Evolutionary conservation across 306 rosid genomes (phyloP), one percentile per base, ranked within the genome.

Genomic region (Comarum palustre): DNA sequence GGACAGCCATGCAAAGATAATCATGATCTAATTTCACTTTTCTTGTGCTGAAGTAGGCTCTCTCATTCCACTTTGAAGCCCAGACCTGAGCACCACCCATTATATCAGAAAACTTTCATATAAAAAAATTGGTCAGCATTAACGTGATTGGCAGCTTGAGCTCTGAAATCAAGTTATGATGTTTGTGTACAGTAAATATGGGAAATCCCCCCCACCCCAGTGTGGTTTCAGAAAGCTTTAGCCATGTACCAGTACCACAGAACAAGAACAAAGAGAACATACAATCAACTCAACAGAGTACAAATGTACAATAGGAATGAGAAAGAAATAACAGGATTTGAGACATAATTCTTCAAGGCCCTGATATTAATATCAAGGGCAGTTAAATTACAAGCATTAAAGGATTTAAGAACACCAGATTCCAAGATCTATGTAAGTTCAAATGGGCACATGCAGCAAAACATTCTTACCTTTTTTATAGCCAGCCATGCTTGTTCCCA

Each of bases 11-110:
- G 85, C 95, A 94, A 74, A 94, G 95, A 85, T 72, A 81, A 19
- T 94, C 97, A 67, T 94, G 99, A 73, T 94, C 89, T 46, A 91
- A 73, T 74, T 91, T 94, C 75, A 94, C 92, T 89, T 91, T 94
- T 88, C 91, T 84, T 16, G 97, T 85, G 89, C 99, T 94, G 87
- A 87, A 94, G 84, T 91, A 94, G 25, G 99, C 97, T 73, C 99
- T 86, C 82, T 91, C 99, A 34, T 94, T 94, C 99, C 99, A 94
- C 88, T 94, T 94, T 48, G 99, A 94, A 77, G 90, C 97, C 99
- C 99, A 94, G 48, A 94, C 99, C 99, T 94, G 64, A 68, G 69
- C 45, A 77, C 31, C 32, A 52, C 50, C 45, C 66, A 78, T n/a
- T 16, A 39, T 62, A 63, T 75, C 45, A 76, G 66, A 54, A 41